Percentiles rank a stretch among this genome's conserved stretches.
Evolutionary conservation across 2,329 filamentous ascomycete species (phyloP).

Genomic region (Teratosphaeria zuluensis): DNA sequence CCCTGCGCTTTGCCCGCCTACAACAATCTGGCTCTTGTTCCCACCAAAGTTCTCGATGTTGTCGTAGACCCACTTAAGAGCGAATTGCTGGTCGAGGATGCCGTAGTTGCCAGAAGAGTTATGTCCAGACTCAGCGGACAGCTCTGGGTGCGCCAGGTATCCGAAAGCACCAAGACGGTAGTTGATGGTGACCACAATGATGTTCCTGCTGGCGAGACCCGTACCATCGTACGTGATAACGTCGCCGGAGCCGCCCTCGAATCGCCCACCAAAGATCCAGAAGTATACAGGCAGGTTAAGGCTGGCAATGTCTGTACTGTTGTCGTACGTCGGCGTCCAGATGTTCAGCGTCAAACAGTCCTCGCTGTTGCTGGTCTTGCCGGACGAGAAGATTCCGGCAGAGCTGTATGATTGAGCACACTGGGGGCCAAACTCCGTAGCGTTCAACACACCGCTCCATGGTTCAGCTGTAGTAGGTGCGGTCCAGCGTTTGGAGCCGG

Average conservation of each 20-base stretch:
- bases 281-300: slow-evolving; percentile 38
- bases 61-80: not conserved
- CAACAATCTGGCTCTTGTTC: not conserved
- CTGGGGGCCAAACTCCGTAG: not conserved
- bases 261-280: slow-evolving; percentile 38
- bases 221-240: slow-evolving; percentile 39
- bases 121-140: not conserved
- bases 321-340: slow-evolving; percentile 27
- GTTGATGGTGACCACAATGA: slow-evolving; percentile 49
- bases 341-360: slow-evolving; percentile 33
- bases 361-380: slow-evolving; percentile 6
- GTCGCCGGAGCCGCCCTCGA: slow-evolving; percentile 32
- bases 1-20: not conserved
- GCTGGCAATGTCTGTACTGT: slow-evolving; percentile 7
- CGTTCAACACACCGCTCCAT: not conserved
- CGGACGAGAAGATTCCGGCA: not conserved
- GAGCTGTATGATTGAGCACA: not conserved
- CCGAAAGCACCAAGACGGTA: slow-evolving; percentile 52
- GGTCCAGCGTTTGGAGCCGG: not conserved
- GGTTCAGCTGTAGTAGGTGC: not conserved
- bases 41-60: not conserved
- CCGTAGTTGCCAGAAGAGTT: not conserved
- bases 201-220: slow-evolving; percentile 26
- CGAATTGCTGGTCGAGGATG: not conserved
- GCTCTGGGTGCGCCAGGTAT: slow-evolving; percentile 32